A percentile compares a stretch with the other conserved stretches of the same genome.
These are phyloP conservation scores for Aspergillus terreus DNA, from an alignment of 2,329 filamentous ascomycete species.

Conservation along the genomic window DNA sequence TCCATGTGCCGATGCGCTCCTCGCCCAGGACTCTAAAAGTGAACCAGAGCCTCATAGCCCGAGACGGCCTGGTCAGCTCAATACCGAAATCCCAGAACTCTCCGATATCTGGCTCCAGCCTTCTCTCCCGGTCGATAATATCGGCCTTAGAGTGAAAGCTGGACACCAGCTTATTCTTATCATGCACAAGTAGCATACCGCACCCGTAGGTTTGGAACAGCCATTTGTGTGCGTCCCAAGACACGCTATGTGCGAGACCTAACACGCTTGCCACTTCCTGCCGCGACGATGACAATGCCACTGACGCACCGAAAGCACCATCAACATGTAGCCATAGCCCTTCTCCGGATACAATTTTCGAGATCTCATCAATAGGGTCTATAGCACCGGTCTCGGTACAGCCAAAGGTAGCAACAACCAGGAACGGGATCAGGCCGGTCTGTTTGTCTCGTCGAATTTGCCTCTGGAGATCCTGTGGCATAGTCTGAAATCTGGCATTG, in stretches of 20 bases:
- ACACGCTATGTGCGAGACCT: conserved; percentile 16
- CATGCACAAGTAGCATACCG: conserved; percentile 17
- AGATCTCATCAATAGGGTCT: conserved; percentile 15
- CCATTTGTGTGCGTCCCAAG: conserved; percentile 26
- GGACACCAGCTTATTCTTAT: conserved; percentile 5
- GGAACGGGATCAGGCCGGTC: conserved; percentile 9
- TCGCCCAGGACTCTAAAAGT: conserved; percentile 15
- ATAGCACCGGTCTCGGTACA: conserved; percentile 17
- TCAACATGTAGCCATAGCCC: conserved; percentile 23
- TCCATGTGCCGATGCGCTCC: conserved; percentile 15
- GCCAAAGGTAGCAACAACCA: conserved; percentile 17
- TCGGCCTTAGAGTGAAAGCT: conserved; percentile 15
- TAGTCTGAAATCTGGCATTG: conserved; percentile 7
- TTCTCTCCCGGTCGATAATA: conserved; percentile 5
- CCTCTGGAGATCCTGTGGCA: neutral
- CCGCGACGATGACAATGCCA: conserved; percentile 11
- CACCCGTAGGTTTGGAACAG: conserved; percentile 24
- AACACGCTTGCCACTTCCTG: conserved; percentile 10
- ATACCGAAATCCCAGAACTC: conserved; percentile 19
- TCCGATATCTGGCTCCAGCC: conserved; percentile 1
- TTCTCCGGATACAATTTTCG: conserved; percentile 7
- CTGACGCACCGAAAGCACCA: conserved; percentile 19
- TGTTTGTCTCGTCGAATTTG: conserved; percentile 6
- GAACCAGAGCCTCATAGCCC: conserved; percentile 21
- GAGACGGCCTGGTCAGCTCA: conserved; percentile 19